Evolutionary conservation across 306 rosid species (phyloP).

Genomic region (Dalbergia cultrata): DNA sequence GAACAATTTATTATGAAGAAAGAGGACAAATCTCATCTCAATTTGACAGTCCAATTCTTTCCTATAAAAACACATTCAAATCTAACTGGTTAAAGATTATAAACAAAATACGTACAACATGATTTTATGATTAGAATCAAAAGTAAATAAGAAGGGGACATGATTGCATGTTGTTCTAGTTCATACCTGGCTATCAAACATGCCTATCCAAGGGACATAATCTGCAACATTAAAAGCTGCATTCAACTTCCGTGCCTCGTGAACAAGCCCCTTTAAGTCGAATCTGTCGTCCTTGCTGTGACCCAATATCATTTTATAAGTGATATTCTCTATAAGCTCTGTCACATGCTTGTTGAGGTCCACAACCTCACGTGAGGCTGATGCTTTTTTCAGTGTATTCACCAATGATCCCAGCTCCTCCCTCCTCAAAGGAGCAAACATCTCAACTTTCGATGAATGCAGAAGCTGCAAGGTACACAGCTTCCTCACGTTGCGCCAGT

Average conservation of each 20-base stretch:
- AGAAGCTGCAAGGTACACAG: conserved; percentile 39
- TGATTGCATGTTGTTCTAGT: background rate
- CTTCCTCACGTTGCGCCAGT: conserved; percentile 39
- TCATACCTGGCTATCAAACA: conserved; percentile 41
- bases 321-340: background rate
- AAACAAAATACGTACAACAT: background rate
- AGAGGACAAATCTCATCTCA: too few relatives aligned
- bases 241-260: background rate
- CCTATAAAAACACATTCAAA: background rate
- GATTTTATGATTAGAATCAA: too few relatives aligned
- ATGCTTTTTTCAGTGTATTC: background rate
- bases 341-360: background rate
- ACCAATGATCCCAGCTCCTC: conserved; percentile 11
- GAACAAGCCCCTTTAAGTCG: conserved; percentile 10
- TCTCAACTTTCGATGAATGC: conserved; percentile 22
- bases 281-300: conserved; percentile 15
- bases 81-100: background rate
- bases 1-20: too few relatives aligned
- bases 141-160: background rate
- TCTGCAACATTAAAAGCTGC: conserved; percentile 42
- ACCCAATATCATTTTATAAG: conserved; percentile 37
- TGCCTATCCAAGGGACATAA: conserved; percentile 26
- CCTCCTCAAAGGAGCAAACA: conserved; percentile 31
- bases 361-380: background rate
- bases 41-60: background rate